Percentiles rank a stretch among this genome's conserved stretches.
phyloP scores from a whole-genome alignment of 208 protist species.

The Trypanosoma vivax region DNA sequence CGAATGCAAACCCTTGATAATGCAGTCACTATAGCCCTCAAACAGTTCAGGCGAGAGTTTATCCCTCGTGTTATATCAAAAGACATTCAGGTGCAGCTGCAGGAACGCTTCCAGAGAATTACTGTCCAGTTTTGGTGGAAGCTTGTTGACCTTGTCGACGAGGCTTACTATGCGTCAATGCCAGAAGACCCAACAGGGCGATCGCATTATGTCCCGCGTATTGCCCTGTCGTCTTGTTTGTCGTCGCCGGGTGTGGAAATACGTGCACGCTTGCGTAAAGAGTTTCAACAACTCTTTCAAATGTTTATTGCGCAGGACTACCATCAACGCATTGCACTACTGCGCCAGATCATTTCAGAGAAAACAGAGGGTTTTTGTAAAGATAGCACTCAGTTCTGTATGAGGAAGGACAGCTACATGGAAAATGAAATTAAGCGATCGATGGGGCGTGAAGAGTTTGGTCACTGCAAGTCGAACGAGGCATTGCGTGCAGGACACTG shows the following conservation, averaged over 20 bases:
- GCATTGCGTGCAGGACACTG: no score
- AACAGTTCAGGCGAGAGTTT: conserved; percentile 10
- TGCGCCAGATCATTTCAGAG: conserved; percentile 16
- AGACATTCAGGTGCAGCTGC: conserved; percentile 5
- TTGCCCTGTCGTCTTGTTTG: background rate
- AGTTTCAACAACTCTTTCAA: conserved; percentile 8
- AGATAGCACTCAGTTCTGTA: background rate
- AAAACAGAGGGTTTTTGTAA: background rate
- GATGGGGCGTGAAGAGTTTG: no score
- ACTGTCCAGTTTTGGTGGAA: conserved; percentile 16
- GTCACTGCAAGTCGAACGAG: no score
- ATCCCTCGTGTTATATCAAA: conserved; percentile 7
- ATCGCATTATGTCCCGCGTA: no score
- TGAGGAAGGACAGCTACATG: no score
- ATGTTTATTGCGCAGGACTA: conserved; percentile 8
- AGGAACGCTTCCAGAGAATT: conserved; percentile 13
- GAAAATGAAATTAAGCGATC: no score
- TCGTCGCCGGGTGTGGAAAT: background rate
- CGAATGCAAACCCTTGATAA: conserved; percentile 2
- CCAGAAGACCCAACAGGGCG: background rate
- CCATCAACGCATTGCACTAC: conserved; percentile 8
- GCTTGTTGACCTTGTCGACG: conserved; percentile 8
- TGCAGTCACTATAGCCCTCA: conserved; percentile 14
- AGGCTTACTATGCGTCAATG: background rate
- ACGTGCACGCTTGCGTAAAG: background rate